A percentile compares a stretch with the other conserved stretches of the same genome.
Conservation (phyloP, 1,284 basidiomycete genomes). For the Apiotrichum laibachii region DNA sequence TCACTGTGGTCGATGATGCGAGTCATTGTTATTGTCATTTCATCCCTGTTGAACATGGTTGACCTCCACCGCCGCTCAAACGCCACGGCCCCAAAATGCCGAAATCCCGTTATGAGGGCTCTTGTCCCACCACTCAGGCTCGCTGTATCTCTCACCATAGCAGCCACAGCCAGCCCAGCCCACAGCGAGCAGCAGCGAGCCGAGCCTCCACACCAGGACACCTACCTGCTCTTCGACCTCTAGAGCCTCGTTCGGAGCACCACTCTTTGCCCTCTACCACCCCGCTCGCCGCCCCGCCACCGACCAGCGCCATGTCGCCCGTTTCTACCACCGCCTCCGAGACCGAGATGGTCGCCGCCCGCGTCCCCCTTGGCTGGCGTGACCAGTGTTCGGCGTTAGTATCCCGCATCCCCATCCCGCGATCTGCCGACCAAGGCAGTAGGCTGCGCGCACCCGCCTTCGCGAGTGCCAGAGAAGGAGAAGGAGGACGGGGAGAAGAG, state of each 20-base stretch:
- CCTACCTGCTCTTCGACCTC: no score
- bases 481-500: no score
- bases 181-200: no score
- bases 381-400: slow-evolving; percentile 89
- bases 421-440: no score
- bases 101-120: not conserved
- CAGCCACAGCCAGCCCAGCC: no score
- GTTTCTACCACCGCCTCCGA: slow-evolving; percentile 76
- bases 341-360: slow-evolving; percentile 71
- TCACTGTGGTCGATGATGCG: no score
- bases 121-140: not conserved
- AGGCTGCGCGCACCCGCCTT: no score
- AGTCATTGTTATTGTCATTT: no score
- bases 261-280: not conserved
- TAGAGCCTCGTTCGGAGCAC: not conserved
- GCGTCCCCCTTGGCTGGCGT: slow-evolving; percentile 77
- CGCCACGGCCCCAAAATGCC: not conserved
- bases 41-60: no score
- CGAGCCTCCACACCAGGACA: no score
- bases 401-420: not conserved
- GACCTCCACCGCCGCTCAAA: not conserved
- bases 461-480: no score
- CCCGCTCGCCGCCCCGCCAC: not conserved
- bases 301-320: slow-evolving; percentile 55
- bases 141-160: not conserved